phyloP scores from a whole-genome alignment of 768 basidiomycete genomes.

The Pulveroboletus sp. region DNA sequence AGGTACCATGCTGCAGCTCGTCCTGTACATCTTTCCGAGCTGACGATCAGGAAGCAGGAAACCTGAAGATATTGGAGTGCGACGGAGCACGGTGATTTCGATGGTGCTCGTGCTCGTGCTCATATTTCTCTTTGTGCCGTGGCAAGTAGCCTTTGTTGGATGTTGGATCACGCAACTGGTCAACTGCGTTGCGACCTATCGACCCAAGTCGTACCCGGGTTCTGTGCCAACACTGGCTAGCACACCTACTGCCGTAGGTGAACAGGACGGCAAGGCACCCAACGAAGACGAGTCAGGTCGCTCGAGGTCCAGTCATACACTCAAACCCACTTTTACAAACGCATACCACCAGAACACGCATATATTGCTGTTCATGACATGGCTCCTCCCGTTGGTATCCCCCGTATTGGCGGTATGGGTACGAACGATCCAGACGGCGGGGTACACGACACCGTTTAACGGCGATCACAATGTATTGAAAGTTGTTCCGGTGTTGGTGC shows the following conservation, averaged over 20 bases:
- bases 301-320: neutral
- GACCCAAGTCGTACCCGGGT: conserved; percentile 16
- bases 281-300: conserved; percentile 14
- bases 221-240: conserved; percentile 24
- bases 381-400: conserved; percentile 73
- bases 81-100: conserved; percentile 52
- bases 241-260: conserved; percentile 23
- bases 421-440: conserved; percentile 78
- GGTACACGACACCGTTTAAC: conserved; percentile 74
- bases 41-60: conserved; percentile 9
- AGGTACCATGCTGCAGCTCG: no score
- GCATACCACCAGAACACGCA: conserved; percentile 55
- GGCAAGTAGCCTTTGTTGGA: conserved; percentile 88
- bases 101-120: conserved; percentile 58
- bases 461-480: conserved; percentile 75
- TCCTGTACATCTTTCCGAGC: neutral
- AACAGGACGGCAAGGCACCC: neutral
- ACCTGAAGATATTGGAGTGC: conserved; percentile 37
- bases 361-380: conserved; percentile 72
- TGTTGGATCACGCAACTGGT: conserved; percentile 78
- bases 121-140: conserved; percentile 80
- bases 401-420: conserved; percentile 88
- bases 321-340: conserved; percentile 10
- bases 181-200: conserved; percentile 47
- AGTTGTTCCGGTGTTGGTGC: conserved; percentile 59